Percentiles rank a stretch among this genome's conserved stretches.
Evolutionary conservation across 1,139 yeast species (phyloP).

Genomic region (Debaryomycetaceae sp.): DNA sequence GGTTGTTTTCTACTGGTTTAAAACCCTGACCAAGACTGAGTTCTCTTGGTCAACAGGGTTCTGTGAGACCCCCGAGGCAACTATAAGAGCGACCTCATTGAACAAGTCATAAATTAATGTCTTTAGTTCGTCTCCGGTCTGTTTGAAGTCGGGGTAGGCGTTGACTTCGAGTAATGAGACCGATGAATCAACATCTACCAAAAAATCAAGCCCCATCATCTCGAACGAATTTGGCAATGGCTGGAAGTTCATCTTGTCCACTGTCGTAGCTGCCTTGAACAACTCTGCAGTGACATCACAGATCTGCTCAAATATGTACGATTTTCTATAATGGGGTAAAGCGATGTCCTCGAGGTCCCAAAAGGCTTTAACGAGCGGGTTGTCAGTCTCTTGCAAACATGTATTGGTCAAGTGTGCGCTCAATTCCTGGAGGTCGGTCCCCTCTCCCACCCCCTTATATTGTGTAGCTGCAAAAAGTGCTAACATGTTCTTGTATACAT

Average conservation of each 20-base stretch:
- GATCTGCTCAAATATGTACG: slow-evolving; percentile 49
- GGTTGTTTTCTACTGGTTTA: background rate
- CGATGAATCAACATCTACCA: slow-evolving; percentile 54
- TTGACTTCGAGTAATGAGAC: slow-evolving; percentile 79
- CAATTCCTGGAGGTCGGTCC: slow-evolving; percentile 40
- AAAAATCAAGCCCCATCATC: slow-evolving; percentile 82
- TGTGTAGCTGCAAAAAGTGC: slow-evolving; percentile 68
- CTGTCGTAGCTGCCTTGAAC: slow-evolving; percentile 78
- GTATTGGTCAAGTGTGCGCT: slow-evolving; percentile 88
- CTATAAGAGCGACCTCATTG: slow-evolving; percentile 34
- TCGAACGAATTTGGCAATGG: slow-evolving; percentile 82
- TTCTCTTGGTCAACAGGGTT: background rate
- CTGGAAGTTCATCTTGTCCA: slow-evolving; percentile 85
- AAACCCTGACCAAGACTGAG: slow-evolving; percentile 1
- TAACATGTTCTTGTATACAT: slow-evolving; percentile 73
- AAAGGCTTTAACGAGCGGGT: slow-evolving; percentile 60
- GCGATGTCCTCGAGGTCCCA: slow-evolving; percentile 52
- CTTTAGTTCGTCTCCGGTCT: slow-evolving; percentile 79
- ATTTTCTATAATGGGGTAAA: slow-evolving; percentile 16
- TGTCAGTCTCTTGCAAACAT: slow-evolving; percentile 65
- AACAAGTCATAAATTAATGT: slow-evolving; percentile 59
- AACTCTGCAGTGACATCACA: slow-evolving; percentile 62
- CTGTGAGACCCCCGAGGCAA: background rate
- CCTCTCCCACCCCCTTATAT: slow-evolving; percentile 32
- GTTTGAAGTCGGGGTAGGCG: slow-evolving; percentile 95